Base-by-base conservation (phyloP, 768 basidiomycete genomes). In the Lactifluus pinguis region DNA sequence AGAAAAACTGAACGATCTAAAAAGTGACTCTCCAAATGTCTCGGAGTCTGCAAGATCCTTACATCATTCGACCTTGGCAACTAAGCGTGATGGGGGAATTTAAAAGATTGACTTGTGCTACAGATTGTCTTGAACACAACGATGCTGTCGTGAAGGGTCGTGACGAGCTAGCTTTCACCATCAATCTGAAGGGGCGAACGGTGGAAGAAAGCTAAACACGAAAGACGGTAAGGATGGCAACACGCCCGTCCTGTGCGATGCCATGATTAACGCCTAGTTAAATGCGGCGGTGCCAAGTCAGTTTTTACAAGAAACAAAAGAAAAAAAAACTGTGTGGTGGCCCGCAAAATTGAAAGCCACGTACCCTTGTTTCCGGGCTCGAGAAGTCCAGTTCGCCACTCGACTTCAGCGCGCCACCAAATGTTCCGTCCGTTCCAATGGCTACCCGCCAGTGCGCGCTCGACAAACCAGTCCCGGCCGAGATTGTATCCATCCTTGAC, bases 391-490 rank as follows among this genome's bases (percentile, higher is more conserved):
- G 78, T 78, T 25, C 81, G 77, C 85, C 86, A 92, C 67, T 88
- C 85, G 2, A 93, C 80, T 2, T 86, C 81, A 3, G 90, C 88
- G 66, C 77, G 75, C 91, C 91, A 94, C 76, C 80, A 83, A 59
- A 80, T 77, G 4, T 83, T 80, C 10, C 29, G 49, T 1, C 55
- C 54, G 38, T 80, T 80, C 80, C 84, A 87, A 19, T 76, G 74
- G 42, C 80, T 78, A 21, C 85, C 86, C 3, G 76, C 72, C 15
- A 80, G 66, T 10, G 92, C 91, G 8, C 76, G 80, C 47, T 80
- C 76, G 17, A 94, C 89, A 54, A 94, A 74, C 75, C 80, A 84
- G 73, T 94, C 86, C 10, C 92, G 83, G 9, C 92, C 92, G 62
- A 81, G 72, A 68, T 94, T 92, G 69, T 92, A 94, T 1, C 92